Percentiles rank a stretch among this genome's conserved stretches.
Conservation (phyloP, 768 basidiomycete species). For the Strobilomyces echinocephalus region DNA sequence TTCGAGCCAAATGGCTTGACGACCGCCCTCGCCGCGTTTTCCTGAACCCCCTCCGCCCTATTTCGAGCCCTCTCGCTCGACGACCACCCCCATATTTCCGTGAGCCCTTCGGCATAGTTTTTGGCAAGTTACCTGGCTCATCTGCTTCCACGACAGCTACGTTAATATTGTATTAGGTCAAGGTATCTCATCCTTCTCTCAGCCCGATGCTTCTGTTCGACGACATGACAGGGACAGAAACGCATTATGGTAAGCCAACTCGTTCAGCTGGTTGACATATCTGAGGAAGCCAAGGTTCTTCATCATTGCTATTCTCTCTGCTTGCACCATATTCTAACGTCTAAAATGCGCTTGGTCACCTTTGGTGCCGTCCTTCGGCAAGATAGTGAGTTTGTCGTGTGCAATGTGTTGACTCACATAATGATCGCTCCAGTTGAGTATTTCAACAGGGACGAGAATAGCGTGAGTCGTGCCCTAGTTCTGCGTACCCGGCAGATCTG, state of each 20-base stretch:
- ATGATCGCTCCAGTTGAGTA: constrained; percentile 53
- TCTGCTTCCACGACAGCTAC: neutral
- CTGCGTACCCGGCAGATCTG: neutral
- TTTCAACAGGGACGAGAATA: constrained; percentile 86
- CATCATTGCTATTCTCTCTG: constrained; percentile 69
- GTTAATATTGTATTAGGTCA: constrained; percentile 36
- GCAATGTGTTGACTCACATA: neutral
- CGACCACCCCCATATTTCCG: too few relatives aligned
- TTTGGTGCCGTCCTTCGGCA: constrained; percentile 84
- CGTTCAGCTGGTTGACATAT: neutral
- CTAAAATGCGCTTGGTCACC: constrained; percentile 61
- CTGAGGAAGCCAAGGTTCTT: constrained; percentile 55
- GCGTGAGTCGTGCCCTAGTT: constrained; percentile 36
- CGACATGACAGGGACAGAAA: constrained; percentile 60
- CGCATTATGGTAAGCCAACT: constrained; percentile 51
- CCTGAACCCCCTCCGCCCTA: too few relatives aligned
- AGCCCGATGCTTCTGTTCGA: constrained; percentile 35
- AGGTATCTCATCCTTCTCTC: constrained; percentile 57
- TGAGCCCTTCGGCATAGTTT: constrained; percentile 75
- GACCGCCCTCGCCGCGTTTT: too few relatives aligned
- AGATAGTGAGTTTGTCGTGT: constrained; percentile 53
- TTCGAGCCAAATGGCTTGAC: too few relatives aligned
- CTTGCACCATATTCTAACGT: constrained; percentile 57
- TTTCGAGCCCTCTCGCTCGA: too few relatives aligned
- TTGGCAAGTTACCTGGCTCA: constrained; percentile 28